These are phyloP conservation scores for Nannochloropsis salina DNA, from an alignment of 108 stramenopile species.

Conservation along the genomic window DNA sequence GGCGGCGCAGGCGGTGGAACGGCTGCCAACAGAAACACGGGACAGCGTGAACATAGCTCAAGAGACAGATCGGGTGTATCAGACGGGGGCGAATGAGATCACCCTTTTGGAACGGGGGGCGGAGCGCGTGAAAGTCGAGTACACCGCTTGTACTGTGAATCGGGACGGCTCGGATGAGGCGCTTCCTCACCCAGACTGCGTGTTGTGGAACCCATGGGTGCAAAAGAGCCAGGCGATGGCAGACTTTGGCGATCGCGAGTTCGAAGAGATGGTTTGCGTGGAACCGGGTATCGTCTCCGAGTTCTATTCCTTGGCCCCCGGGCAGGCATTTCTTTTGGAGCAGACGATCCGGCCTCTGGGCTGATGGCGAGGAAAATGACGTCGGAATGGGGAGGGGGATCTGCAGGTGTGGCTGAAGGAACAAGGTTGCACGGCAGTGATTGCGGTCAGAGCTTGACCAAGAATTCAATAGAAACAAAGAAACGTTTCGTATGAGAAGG, in stretches of 20 bases:
- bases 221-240: slow-evolving; percentile 45
- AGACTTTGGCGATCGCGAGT: slow-evolving; percentile 54
- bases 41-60: slow-evolving; percentile 6
- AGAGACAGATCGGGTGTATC: slow-evolving; percentile 37
- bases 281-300: slow-evolving; percentile 56
- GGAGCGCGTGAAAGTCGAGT: slow-evolving; percentile 16
- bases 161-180: neutral
- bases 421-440: too few relatives aligned
- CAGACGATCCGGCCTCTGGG: neutral
- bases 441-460: too few relatives aligned
- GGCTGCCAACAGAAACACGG: neutral
- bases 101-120: neutral
- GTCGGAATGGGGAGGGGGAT: too few relatives aligned
- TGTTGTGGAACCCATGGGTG: slow-evolving; percentile 59
- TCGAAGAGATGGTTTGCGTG: slow-evolving; percentile 52
- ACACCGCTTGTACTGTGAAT: neutral
- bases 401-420: too few relatives aligned
- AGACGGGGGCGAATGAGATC: slow-evolving; percentile 13
- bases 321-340: neutral
- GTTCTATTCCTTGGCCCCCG: neutral
- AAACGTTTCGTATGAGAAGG: too few relatives aligned
- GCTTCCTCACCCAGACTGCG: slow-evolving; percentile 35
- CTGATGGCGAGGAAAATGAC: neutral
- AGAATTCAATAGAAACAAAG: too few relatives aligned
- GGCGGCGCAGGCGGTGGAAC: neutral